A percentile compares a stretch with the other conserved stretches of the same genome.
Conservation (phyloP, 768 basidiomycete species). For the Kwoniella shandongensis region DNA sequence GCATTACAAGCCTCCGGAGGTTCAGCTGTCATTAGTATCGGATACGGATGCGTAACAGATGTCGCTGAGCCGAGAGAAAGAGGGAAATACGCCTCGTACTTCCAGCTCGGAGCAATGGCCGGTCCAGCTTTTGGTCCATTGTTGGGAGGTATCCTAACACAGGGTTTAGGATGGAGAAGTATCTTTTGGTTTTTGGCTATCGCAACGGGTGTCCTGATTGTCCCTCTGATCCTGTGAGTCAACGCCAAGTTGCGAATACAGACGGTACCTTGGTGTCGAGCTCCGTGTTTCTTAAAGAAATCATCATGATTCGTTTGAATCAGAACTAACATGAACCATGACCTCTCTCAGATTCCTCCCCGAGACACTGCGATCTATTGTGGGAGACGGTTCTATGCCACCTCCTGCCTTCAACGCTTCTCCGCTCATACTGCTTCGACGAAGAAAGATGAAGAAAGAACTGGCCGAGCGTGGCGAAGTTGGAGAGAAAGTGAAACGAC, state of each 20-base stretch:
- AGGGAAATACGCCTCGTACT: slow-evolving; percentile 71
- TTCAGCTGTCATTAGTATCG: slow-evolving; percentile 22
- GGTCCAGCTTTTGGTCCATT: slow-evolving; percentile 36
- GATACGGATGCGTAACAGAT: slow-evolving; percentile 73
- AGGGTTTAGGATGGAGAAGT: slow-evolving; percentile 63
- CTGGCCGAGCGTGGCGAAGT: slow-evolving; percentile 29
- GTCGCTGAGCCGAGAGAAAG: slow-evolving; percentile 71
- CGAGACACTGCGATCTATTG: slow-evolving; percentile 56
- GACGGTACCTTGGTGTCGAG: too few species aligned
- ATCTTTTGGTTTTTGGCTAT: slow-evolving; percentile 52
- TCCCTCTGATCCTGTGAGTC: slow-evolving; percentile 55
- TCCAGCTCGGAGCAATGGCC: slow-evolving; percentile 50
- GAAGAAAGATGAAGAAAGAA: slow-evolving; percentile 25
- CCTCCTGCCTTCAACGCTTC: slow-evolving; percentile 44
- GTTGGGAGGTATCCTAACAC: slow-evolving; percentile 55
- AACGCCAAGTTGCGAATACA: background rate
- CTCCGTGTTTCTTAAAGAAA: background rate
- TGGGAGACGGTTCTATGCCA: slow-evolving; percentile 49
- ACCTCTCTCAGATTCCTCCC: slow-evolving; percentile 53
- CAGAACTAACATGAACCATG: background rate
- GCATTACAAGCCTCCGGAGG: slow-evolving; percentile 60
- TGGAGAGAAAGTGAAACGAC: slow-evolving; percentile 30
- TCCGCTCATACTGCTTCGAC: slow-evolving; percentile 33
- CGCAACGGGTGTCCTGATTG: slow-evolving; percentile 28
- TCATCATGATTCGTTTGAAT: background rate